A percentile compares a stretch with the other conserved stretches of the same genome.
Evolutionary conservation across 2,329 filamentous ascomycete species (phyloP).

Genomic region (Didymellaceae sp.): DNA sequence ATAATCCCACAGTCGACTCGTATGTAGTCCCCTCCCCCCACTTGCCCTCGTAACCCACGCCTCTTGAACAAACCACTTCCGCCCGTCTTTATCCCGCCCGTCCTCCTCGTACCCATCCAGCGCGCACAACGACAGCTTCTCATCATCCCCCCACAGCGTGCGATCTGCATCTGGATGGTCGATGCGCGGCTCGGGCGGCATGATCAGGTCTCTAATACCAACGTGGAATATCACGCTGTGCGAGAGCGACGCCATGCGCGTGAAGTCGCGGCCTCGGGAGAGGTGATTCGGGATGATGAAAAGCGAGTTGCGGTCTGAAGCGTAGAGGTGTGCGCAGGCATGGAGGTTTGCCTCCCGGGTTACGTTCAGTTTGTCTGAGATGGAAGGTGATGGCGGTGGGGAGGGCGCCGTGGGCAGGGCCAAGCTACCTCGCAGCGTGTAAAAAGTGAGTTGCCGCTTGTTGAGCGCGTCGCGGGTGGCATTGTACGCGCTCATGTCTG

Average conservation of each 20-base stretch:
- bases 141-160: conserved; percentile 34
- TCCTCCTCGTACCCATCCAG: conserved; percentile 18
- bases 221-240: conserved; percentile 46
- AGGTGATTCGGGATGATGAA: conserved; percentile 59
- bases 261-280: conserved; percentile 30
- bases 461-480: conserved; percentile 44
- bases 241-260: conserved; percentile 40
- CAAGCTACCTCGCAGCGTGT: conserved; percentile 44
- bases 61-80: conserved; percentile 46
- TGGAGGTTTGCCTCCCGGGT: conserved; percentile 58
- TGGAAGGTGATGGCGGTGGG: conserved; percentile 32
- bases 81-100: conserved; percentile 29
- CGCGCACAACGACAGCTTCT: conserved; percentile 30
- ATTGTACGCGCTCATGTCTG: conserved; percentile 61
- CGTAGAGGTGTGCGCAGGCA: conserved; percentile 64
- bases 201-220: conserved; percentile 32
- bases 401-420: conserved; percentile 34
- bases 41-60: conserved; percentile 32
- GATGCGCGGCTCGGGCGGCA: conserved; percentile 33
- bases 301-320: conserved; percentile 62
- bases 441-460: conserved; percentile 43
- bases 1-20: conserved; percentile 41
- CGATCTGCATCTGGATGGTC: conserved; percentile 32
- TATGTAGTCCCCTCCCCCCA: conserved; percentile 36
- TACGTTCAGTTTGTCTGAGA: not conserved